Conservation (phyloP, 352 stramenopile genomes). For the Phytopythium oedochilum region DNA sequence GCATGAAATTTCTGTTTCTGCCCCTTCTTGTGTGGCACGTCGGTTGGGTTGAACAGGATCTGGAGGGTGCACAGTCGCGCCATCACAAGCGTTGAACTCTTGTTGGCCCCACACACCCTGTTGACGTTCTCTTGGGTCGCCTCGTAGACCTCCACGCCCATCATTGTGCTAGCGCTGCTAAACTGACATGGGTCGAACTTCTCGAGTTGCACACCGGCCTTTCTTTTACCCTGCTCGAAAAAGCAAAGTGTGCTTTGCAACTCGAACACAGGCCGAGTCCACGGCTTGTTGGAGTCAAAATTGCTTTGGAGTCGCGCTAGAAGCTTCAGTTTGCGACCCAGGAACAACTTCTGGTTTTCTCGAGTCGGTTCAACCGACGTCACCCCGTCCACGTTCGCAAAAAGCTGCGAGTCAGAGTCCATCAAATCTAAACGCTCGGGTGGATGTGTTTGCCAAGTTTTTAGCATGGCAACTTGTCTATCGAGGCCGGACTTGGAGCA, state of each 20-base stretch:
- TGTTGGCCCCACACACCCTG: conserved; percentile 3
- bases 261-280: conserved; percentile 36
- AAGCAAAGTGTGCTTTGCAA: conserved; percentile 30
- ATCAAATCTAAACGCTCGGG: not conserved
- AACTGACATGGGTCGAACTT: conserved; percentile 38
- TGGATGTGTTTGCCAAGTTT: not conserved
- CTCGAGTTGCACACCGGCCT: conserved; percentile 22
- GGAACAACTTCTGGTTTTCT: conserved; percentile 14
- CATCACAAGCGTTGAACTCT: conserved; percentile 22
- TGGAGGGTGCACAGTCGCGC: conserved; percentile 28
- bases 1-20: conserved; percentile 9
- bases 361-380: not conserved
- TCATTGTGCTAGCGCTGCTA: conserved; percentile 13
- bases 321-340: conserved; percentile 39
- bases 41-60: conserved; percentile 14
- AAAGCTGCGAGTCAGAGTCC: not conserved
- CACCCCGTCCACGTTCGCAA: not conserved
- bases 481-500: conserved; percentile 35
- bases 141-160: conserved; percentile 36
- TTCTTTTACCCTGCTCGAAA: conserved; percentile 12
- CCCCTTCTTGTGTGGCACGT: conserved; percentile 22
- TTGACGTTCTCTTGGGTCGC: conserved; percentile 31
- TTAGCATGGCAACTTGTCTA: conserved; percentile 14
- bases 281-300: conserved; percentile 13
- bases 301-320: conserved; percentile 33